Conservation (phyloP, 164 flowering plant species). For the Malania oleifera region DNA sequence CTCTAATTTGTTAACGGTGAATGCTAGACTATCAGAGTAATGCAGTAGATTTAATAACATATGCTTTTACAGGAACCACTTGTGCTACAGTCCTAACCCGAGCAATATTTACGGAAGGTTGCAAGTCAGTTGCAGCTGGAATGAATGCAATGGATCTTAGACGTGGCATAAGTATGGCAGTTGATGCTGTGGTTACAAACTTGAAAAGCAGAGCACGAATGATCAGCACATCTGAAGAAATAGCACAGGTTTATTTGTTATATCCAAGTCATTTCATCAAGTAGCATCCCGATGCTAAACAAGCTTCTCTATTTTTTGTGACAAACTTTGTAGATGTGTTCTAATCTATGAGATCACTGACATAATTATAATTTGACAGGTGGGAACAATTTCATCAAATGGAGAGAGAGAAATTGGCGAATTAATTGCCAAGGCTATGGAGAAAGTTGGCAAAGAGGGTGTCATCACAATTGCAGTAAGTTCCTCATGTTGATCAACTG, state of each 20-base stretch:
- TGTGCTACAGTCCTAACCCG: constrained; percentile 92
- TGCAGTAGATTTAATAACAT: too few relatives aligned
- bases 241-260: constrained; percentile 65
- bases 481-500: background rate
- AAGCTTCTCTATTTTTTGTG: background rate
- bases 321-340: background rate
- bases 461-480: constrained; percentile 91
- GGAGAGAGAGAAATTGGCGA: constrained; percentile 98
- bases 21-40: too few relatives aligned
- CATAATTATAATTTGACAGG: constrained; percentile 31
- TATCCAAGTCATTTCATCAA: background rate
- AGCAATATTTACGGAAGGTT: constrained; percentile 89
- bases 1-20: too few relatives aligned
- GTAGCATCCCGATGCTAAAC: background rate
- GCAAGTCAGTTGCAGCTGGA: constrained; percentile 98
- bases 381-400: constrained; percentile 96
- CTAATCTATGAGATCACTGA: background rate
- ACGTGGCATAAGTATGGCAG: constrained; percentile 90
- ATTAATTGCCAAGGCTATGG: constrained; percentile 97
- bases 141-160: constrained; percentile 98
- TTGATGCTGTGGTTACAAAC: constrained; percentile 84
- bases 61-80: constrained; percentile 69
- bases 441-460: constrained; percentile 97
- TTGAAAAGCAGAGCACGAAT: constrained; percentile 81
- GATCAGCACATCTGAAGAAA: constrained; percentile 96